Percentiles rank a stretch among this genome's conserved stretches.
phyloP scores from a whole-genome alignment of 352 stramenopile species.

The Globisporangium polare region DNA sequence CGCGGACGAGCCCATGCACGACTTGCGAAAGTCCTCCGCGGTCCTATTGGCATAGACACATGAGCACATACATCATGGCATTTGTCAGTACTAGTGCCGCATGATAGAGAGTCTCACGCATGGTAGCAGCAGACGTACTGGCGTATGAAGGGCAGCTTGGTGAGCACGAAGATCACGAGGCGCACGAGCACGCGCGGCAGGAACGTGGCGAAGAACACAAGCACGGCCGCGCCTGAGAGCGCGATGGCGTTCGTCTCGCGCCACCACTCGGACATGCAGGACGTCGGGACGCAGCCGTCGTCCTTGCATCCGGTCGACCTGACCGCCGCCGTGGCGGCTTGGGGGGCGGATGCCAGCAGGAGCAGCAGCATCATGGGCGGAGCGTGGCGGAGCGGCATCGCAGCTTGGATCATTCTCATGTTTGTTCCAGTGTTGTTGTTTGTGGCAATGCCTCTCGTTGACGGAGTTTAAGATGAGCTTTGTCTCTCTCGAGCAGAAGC shows the following conservation, averaged over 20 bases:
- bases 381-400: not conserved
- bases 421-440: not conserved
- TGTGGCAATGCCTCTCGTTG: not conserved
- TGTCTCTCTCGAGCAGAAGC: no score
- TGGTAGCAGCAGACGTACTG: slow-evolving; percentile 51
- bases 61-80: not conserved
- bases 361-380: not conserved
- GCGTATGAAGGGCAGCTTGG: slow-evolving; percentile 79
- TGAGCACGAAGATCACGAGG: slow-evolving; percentile 83
- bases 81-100: not conserved
- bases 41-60: slow-evolving; percentile 35
- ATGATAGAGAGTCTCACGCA: no score
- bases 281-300: slow-evolving; percentile 36
- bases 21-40: slow-evolving; percentile 76
- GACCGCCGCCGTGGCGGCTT: not conserved
- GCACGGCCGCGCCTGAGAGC: slow-evolving; percentile 57
- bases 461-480: not conserved
- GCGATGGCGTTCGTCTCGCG: slow-evolving; percentile 23
- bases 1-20: slow-evolving; percentile 73
- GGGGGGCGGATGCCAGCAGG: not conserved
- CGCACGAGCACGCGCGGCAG: slow-evolving; percentile 79
- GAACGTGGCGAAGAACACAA: slow-evolving; percentile 88
- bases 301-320: not conserved
- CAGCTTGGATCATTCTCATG: not conserved
- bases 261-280: slow-evolving; percentile 64